Percentiles rank a stretch among this genome's conserved stretches.
Conservation (phyloP, 202 grass and related monocot genomes). For the Panicum hallii region DNA sequence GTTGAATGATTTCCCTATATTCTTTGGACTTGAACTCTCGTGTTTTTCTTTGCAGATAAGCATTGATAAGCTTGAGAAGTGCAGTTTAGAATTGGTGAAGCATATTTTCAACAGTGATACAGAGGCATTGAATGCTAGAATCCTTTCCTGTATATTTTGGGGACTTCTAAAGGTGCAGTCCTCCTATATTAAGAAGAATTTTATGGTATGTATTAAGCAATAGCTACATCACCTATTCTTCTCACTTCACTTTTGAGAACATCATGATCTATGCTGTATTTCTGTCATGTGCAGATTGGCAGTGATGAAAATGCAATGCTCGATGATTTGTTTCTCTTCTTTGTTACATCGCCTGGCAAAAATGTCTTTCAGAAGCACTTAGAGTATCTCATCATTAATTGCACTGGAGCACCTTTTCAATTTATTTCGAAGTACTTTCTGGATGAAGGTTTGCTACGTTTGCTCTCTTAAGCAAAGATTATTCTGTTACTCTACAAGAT, state of each 20-base stretch:
- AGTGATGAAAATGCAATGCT: constrained; percentile 44
- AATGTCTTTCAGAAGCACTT: constrained; percentile 73
- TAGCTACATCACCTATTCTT: constrained; percentile 21
- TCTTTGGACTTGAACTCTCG: constrained; percentile 1
- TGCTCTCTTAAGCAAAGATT: constrained; percentile 38
- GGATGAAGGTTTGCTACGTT: constrained; percentile 77
- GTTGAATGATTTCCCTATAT: constrained; percentile 34
- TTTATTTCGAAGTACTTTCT: constrained; percentile 93
- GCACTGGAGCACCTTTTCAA: constrained; percentile 65
- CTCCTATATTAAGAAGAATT: constrained; percentile 53
- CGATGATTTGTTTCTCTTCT: constrained; percentile 82
- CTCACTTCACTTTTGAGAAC: not conserved
- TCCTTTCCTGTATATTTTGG: constrained; percentile 88
- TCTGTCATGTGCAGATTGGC: constrained; percentile 53
- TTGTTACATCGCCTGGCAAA: constrained; percentile 65
- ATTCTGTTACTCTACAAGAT: constrained; percentile 21
- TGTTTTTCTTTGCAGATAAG: constrained; percentile 56
- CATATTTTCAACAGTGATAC: constrained; percentile 66
- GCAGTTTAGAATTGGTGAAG: constrained; percentile 61
- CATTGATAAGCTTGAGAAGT: constrained; percentile 65
- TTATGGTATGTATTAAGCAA: constrained; percentile 57
- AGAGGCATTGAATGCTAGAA: constrained; percentile 69
- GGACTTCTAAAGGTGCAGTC: constrained; percentile 64
- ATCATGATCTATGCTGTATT: constrained; percentile 40
- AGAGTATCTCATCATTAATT: constrained; percentile 77